These are phyloP conservation scores for Diplodia sapinea DNA, from an alignment of 2,329 filamentous ascomycete genomes.

Conservation along the genomic window DNA sequence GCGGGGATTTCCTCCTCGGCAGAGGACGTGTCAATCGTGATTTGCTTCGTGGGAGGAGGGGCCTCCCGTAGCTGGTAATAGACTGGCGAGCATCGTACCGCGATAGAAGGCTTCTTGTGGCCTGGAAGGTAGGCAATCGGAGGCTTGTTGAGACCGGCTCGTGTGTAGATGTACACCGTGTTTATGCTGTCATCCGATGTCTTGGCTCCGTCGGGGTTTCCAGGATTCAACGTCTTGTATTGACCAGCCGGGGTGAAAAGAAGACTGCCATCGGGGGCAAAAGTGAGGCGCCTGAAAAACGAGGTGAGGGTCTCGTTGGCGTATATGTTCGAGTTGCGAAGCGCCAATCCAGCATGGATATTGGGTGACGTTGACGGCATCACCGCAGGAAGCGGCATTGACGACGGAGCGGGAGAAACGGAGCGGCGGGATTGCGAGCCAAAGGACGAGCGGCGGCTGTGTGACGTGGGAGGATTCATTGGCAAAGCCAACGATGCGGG, in stretches of 20 bases:
- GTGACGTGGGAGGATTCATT: constrained; percentile 95
- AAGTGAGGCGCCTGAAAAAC: constrained; percentile 92
- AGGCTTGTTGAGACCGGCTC: constrained; percentile 94
- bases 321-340: constrained; percentile 88
- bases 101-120: constrained; percentile 97
- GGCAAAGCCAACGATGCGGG: constrained; percentile 87
- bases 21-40: constrained; percentile 93
- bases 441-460: constrained; percentile 94
- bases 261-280: constrained; percentile 92
- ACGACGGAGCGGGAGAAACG: constrained; percentile 83
- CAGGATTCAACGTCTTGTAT: constrained; percentile 79
- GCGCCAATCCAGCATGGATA: constrained; percentile 64
- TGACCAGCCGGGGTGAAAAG: constrained; percentile 94
- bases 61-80: constrained; percentile 79
- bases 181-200: constrained; percentile 86
- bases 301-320: constrained; percentile 96
- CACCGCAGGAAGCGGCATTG: constrained; percentile 90
- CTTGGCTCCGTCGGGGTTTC: constrained; percentile 71
- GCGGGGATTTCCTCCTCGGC: constrained; percentile 81
- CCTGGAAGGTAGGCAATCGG: constrained; percentile 93
- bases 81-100: constrained; percentile 90
- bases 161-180: constrained; percentile 97
- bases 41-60: constrained; percentile 75
- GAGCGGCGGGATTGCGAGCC: constrained; percentile 76
- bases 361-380: constrained; percentile 94